phyloP scores from a whole-genome alignment of 1,284 basidiomycete genomes.

The Veloporphyrellus conicus region DNA sequence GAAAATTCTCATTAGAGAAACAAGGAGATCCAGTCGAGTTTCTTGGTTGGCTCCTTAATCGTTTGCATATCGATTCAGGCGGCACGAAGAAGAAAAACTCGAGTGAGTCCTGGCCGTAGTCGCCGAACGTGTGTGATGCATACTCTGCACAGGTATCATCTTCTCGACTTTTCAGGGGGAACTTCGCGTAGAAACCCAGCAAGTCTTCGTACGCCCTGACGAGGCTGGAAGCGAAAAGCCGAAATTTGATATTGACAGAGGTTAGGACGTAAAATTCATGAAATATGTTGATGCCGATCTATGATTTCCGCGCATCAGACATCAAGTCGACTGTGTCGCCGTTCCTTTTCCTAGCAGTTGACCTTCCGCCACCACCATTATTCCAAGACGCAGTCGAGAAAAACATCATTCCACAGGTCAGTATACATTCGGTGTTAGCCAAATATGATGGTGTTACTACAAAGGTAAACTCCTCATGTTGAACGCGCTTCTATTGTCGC shows the following conservation, averaged over 20 bases:
- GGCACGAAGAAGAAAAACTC: slow-evolving; percentile 84
- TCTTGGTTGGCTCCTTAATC: slow-evolving; percentile 92
- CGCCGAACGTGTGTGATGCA: slow-evolving; percentile 12
- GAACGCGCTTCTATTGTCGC: slow-evolving; percentile 17
- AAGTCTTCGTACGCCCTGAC: slow-evolving; percentile 82
- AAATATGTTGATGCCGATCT: slow-evolving; percentile 9
- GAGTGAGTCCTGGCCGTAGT: slow-evolving; percentile 49
- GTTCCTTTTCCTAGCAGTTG: slow-evolving; percentile 92
- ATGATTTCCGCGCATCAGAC: slow-evolving; percentile 47
- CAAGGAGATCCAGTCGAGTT: slow-evolving; percentile 97
- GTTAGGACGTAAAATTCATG: slow-evolving; percentile 39
- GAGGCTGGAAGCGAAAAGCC: slow-evolving; percentile 70
- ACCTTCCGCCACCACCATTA: slow-evolving; percentile 92
- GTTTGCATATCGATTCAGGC: slow-evolving; percentile 86
- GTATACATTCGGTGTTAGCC: slow-evolving; percentile 83
- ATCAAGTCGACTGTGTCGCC: slow-evolving; percentile 84
- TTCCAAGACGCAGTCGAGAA: slow-evolving; percentile 95
- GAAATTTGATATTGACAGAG: slow-evolving; percentile 87
- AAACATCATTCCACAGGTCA: slow-evolving; percentile 98
- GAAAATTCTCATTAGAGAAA: slow-evolving; percentile 88
- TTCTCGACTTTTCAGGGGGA: slow-evolving; percentile 94
- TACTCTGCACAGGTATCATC: slow-evolving; percentile 63
- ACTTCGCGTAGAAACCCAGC: slow-evolving; percentile 89
- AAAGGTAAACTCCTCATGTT: slow-evolving; percentile 51
- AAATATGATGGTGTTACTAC: slow-evolving; percentile 94